Conservation (phyloP, 164 flowering plant species). For the Paratinospora sagittata region DNA sequence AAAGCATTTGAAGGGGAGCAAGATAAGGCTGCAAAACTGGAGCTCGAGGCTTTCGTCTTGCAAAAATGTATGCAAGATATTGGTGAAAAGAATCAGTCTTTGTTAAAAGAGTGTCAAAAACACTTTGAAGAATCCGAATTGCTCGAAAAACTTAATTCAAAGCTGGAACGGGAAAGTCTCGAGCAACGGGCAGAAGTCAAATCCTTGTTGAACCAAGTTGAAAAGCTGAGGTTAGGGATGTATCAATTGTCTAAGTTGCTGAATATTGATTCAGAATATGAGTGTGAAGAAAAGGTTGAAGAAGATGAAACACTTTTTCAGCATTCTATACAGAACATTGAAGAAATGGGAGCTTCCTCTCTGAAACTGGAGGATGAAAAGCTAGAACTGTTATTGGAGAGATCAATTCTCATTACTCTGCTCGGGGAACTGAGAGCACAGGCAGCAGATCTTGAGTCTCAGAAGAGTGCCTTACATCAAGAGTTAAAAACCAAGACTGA, state of each 20-base stretch:
- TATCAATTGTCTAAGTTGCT: slow-evolving; percentile 46
- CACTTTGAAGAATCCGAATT: slow-evolving; percentile 51
- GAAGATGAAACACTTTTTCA: slow-evolving; percentile 29
- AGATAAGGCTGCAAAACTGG: slow-evolving; percentile 57
- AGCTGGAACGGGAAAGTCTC: slow-evolving; percentile 62
- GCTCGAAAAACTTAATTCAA: slow-evolving; percentile 48
- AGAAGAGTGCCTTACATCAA: slow-evolving; percentile 27
- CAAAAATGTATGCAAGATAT: slow-evolving; percentile 60
- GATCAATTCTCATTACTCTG: slow-evolving; percentile 49
- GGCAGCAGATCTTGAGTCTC: slow-evolving; percentile 34
- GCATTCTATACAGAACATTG: slow-evolving; percentile 32
- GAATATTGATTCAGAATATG: slow-evolving; percentile 26
- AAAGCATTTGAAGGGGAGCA: slow-evolving; percentile 64
- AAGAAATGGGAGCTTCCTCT: slow-evolving; percentile 35
- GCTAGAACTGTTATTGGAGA: slow-evolving; percentile 56
- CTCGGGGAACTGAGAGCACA: slow-evolving; percentile 45
- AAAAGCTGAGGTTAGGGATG: slow-evolving; percentile 43
- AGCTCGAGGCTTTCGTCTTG: slow-evolving; percentile 67
- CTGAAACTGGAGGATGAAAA: slow-evolving; percentile 46
- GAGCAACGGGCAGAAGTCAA: slow-evolving; percentile 63
- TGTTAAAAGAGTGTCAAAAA: slow-evolving; percentile 56
- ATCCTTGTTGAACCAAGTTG: slow-evolving; percentile 52
- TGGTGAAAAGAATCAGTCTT: slow-evolving; percentile 49
- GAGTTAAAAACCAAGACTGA: slow-evolving; percentile 26
- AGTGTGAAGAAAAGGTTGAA: slow-evolving; percentile 23